Conservation (phyloP, 176 grass and related monocot genomes). For the Oropetium thomaeum region DNA sequence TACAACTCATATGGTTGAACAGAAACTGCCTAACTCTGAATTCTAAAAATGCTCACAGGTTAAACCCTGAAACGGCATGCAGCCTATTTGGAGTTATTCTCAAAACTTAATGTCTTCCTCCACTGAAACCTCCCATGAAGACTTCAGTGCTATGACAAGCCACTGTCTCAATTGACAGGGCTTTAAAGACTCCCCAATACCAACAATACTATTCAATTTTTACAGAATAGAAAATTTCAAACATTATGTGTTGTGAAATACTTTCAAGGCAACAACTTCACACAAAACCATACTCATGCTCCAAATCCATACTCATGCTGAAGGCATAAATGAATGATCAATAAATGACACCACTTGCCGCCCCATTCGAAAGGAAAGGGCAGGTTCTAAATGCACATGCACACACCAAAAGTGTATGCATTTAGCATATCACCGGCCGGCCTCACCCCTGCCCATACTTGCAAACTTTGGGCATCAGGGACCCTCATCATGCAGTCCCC, state of each 20-base stretch:
- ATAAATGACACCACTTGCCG: constrained; percentile 11
- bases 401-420: background rate
- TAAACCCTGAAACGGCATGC: background rate
- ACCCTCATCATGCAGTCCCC: background rate
- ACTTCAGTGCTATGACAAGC: no score
- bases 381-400: constrained; percentile 26
- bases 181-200: background rate
- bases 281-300: background rate
- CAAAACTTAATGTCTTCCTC: background rate
- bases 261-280: background rate
- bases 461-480: background rate
- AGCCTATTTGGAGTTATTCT: background rate
- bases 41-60: background rate
- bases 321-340: constrained; percentile 7
- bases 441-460: background rate
- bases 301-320: background rate
- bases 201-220: background rate
- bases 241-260: background rate
- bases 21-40: background rate
- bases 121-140: background rate
- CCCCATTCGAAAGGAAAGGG: constrained; percentile 4
- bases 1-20: background rate
- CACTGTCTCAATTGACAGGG: background rate
- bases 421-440: background rate
- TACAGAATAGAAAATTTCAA: background rate